Evolutionary conservation across 768 basidiomycete genomes (phyloP).

Genomic region (Termitomyces sp.): DNA sequence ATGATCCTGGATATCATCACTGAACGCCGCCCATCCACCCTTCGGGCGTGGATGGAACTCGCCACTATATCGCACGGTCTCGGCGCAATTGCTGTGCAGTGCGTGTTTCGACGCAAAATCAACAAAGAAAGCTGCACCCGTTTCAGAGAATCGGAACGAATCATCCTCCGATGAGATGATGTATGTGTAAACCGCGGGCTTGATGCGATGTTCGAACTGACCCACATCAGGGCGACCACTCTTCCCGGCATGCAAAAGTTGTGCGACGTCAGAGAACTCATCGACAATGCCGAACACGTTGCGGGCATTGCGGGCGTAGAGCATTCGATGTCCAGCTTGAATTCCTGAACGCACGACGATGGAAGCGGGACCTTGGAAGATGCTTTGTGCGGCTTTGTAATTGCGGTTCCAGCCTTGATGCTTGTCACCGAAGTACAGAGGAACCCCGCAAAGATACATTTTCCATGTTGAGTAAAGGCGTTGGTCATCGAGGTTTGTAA

Average conservation of each 20-base stretch:
- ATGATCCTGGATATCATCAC: conserved; percentile 48
- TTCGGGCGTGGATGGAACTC: conserved; percentile 76
- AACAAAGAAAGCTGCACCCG: conserved; percentile 83
- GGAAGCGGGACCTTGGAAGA: conserved; percentile 62
- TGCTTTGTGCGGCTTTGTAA: conserved; percentile 69
- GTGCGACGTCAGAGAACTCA: conserved; percentile 40
- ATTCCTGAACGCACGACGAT: conserved; percentile 66
- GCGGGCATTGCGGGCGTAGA: conserved; percentile 63
- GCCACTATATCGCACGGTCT: conserved; percentile 66
- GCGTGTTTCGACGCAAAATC: conserved; percentile 88
- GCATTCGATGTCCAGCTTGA: conserved; percentile 67
- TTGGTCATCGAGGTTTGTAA: conserved; percentile 58
- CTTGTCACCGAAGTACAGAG: conserved; percentile 53
- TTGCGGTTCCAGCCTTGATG: conserved; percentile 64
- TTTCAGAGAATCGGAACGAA: conserved; percentile 80
- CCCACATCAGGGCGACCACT: conserved; percentile 8
- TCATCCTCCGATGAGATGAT: conserved; percentile 75
- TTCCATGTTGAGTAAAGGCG: conserved; percentile 83
- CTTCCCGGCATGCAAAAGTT: conserved; percentile 48
- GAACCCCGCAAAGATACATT: conserved; percentile 59
- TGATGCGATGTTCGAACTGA: conserved; percentile 45
- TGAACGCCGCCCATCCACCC: conserved; percentile 66
- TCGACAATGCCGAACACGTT: conserved; percentile 64
- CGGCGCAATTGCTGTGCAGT: conserved; percentile 71
- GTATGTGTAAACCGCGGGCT: conserved; percentile 85